These are phyloP conservation scores for Rhizopus stolonifer DNA, from an alignment of 371 early-diverging fungal genomes.

Conservation along the genomic window DNA sequence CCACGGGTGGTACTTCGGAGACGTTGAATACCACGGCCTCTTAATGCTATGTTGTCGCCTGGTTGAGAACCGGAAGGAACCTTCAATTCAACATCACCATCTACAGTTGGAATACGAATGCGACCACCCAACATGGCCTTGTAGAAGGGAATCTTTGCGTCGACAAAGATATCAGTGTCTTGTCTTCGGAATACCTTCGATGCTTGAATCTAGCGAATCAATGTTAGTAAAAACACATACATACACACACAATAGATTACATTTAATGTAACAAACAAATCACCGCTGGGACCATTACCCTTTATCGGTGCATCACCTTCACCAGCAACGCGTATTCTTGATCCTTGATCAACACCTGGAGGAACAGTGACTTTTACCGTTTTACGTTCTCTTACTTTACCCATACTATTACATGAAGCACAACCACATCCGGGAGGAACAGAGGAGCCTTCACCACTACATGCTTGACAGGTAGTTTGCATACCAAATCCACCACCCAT, in stretches of 20 bases:
- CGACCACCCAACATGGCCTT: constrained; percentile 87
- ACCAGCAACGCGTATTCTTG: constrained; percentile 67
- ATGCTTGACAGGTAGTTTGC: constrained; percentile 73
- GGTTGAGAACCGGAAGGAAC: constrained; percentile 86
- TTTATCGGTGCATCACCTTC: constrained; percentile 80
- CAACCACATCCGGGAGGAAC: constrained; percentile 67
- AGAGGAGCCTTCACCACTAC: constrained; percentile 75
- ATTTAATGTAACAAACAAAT: constrained; percentile 64
- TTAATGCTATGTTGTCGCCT: constrained; percentile 74
- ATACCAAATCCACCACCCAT: constrained; percentile 78
- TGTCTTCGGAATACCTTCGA: constrained; percentile 77
- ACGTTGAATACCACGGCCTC: constrained; percentile 71
- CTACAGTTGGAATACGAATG: constrained; percentile 83
- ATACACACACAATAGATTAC: background rate
- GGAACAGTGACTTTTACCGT: constrained; percentile 75
- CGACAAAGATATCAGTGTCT: constrained; percentile 72
- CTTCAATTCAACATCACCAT: constrained; percentile 89
- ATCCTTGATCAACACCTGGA: constrained; percentile 56
- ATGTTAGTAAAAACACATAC: background rate
- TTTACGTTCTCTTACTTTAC: constrained; percentile 67
- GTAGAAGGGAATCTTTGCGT: constrained; percentile 76
- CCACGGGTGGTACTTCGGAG: constrained; percentile 61
- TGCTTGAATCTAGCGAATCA: constrained; percentile 34
- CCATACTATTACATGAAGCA: constrained; percentile 74
- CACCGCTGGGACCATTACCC: constrained; percentile 73